Conservation (phyloP, 2,329 filamentous ascomycete genomes). For the Aspergillus tubingensis region DNA sequence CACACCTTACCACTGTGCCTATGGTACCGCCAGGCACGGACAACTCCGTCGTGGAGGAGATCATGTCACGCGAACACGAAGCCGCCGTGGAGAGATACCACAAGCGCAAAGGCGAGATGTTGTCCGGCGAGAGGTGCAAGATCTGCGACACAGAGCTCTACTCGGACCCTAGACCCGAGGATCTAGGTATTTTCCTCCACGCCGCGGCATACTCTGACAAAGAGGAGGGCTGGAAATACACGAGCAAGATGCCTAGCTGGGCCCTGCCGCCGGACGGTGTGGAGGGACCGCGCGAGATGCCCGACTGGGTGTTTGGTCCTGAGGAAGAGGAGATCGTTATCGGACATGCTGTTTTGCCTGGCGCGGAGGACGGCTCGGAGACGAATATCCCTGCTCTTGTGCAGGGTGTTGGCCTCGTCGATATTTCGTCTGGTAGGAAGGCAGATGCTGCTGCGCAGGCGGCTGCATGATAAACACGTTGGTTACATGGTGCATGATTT, state of each 20-base stretch:
- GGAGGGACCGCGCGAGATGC: conserved; percentile 70
- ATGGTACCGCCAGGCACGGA: conserved; percentile 40
- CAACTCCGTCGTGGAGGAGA: conserved; percentile 40
- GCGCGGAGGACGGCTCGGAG: conserved; percentile 21
- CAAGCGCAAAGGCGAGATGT: conserved; percentile 86
- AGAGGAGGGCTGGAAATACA: conserved; percentile 81
- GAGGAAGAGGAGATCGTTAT: conserved; percentile 43
- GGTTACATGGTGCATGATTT: background rate
- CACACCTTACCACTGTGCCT: conserved; percentile 43
- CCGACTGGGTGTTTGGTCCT: conserved; percentile 44
- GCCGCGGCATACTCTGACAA: conserved; percentile 86
- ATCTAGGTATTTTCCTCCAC: conserved; percentile 91
- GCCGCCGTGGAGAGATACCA: conserved; percentile 91
- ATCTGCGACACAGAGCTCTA: conserved; percentile 87
- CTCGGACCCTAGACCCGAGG: conserved; percentile 85
- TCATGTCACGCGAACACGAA: conserved; percentile 57
- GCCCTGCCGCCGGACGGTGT: conserved; percentile 75
- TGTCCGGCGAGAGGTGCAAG: conserved; percentile 81
- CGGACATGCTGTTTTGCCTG: conserved; percentile 37
- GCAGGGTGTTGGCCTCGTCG: conserved; percentile 37
- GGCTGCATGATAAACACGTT: background rate
- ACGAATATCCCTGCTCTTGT: conserved; percentile 33
- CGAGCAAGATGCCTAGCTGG: conserved; percentile 82
- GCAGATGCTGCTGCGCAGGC: conserved; percentile 13
- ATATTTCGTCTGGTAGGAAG: conserved; percentile 28